A percentile compares a stretch with the other conserved stretches of the same genome.
These are phyloP conservation scores for Chenopodium berlandieri DNA, from an alignment of 148 eudicot species.

Conservation along the genomic window DNA sequence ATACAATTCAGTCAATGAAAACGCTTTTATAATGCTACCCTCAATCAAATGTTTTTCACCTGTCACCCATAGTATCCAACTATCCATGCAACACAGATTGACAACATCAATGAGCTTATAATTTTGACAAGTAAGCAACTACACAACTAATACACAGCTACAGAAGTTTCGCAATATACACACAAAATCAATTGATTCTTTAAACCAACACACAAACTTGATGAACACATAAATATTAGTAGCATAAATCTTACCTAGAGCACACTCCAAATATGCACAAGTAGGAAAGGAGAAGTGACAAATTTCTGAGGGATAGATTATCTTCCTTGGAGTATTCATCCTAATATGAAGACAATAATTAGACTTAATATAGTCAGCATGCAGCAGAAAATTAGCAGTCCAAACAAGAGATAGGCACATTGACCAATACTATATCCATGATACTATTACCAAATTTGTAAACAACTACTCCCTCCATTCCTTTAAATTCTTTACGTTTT, in stretches of 20 bases:
- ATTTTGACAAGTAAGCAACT: background rate
- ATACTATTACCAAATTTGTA: background rate
- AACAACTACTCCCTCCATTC: background rate
- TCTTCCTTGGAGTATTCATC: conserved; percentile 83
- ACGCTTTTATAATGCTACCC: background rate
- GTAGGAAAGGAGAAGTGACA: conserved; percentile 85
- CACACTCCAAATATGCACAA: conserved; percentile 86
- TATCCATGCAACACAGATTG: background rate
- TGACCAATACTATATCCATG: background rate
- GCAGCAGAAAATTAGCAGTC: background rate
- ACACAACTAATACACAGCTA: background rate
- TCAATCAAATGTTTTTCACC: background rate
- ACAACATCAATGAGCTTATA: background rate
- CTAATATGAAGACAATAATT: conserved; percentile 33
- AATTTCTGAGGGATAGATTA: conserved; percentile 79
- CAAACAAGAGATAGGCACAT: background rate
- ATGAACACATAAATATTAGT: background rate
- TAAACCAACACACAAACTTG: background rate
- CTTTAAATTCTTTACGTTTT: too few relatives aligned
- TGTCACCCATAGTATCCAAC: background rate
- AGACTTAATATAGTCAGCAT: background rate
- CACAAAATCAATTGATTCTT: background rate
- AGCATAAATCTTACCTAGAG: conserved; percentile 55
- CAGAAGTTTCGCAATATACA: background rate
- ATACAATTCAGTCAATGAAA: background rate